Percentiles rank a stretch among this genome's conserved stretches.
Conservation (phyloP, 1,139 yeast species). For the Zygotorulaspora mrakii region DNA sequence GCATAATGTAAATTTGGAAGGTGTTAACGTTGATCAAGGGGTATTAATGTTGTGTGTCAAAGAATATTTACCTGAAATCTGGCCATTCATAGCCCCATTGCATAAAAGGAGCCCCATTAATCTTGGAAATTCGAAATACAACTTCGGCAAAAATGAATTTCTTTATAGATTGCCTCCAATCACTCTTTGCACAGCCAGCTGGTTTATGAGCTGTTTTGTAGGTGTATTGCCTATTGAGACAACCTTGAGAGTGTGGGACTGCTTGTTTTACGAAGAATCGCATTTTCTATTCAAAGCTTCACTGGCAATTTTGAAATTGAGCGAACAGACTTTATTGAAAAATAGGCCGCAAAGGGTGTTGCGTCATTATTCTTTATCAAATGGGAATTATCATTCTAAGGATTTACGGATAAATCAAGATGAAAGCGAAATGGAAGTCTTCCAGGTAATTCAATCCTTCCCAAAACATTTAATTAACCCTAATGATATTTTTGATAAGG, state of each 20-base stretch:
- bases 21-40: constrained; percentile 94
- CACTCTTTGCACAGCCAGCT: constrained; percentile 87
- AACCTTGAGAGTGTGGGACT: constrained; percentile 88
- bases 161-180: constrained; percentile 80
- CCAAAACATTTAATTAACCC: constrained; percentile 77
- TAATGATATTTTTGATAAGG: constrained; percentile 60
- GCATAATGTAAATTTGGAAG: constrained; percentile 85
- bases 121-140: constrained; percentile 7
- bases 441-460: constrained; percentile 77
- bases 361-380: constrained; percentile 12
- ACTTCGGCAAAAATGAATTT: constrained; percentile 50
- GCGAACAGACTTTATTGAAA: constrained; percentile 59
- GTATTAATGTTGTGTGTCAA: constrained; percentile 81
- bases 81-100: constrained; percentile 50
- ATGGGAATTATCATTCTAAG: constrained; percentile 12
- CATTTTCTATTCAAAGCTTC: constrained; percentile 81
- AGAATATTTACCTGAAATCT: constrained; percentile 78
- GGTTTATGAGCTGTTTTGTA: constrained; percentile 96
- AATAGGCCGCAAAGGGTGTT: constrained; percentile 29
- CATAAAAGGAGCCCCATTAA: constrained; percentile 10
- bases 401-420: constrained; percentile 20
- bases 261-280: constrained; percentile 87
- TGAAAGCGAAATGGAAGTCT: constrained; percentile 76
- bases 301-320: constrained; percentile 71
- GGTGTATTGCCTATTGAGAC: constrained; percentile 87